A percentile compares a stretch with the other conserved stretches of the same genome.
Evolutionary conservation across 495 filamentous ascomycete species (phyloP).

Genomic region (Tuber melanosporum): DNA sequence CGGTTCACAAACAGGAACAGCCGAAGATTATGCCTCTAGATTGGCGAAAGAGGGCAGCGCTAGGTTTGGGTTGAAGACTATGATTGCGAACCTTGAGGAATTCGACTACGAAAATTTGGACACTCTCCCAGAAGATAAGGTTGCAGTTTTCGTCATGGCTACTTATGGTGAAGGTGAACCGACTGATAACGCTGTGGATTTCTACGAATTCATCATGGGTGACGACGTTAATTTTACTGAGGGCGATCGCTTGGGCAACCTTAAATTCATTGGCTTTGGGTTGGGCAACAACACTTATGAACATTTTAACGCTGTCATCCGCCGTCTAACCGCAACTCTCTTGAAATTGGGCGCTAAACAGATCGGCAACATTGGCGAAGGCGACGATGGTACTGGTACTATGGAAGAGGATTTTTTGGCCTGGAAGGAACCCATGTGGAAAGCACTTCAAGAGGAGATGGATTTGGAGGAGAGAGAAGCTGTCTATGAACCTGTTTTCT

Average conservation of each 20-base stretch:
- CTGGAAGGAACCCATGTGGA: slow-evolving; percentile 99
- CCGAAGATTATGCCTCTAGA: slow-evolving; percentile 97
- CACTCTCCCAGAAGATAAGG: slow-evolving; percentile 76
- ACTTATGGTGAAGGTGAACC: slow-evolving; percentile 98
- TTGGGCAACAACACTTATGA: slow-evolving; percentile 99
- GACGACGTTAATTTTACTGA: slow-evolving; percentile 78
- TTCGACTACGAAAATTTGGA: slow-evolving; percentile 97
- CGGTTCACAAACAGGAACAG: slow-evolving; percentile 95
- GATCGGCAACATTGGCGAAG: slow-evolving; percentile 85
- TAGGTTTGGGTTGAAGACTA: slow-evolving; percentile 92
- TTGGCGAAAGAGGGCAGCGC: slow-evolving; percentile 96
- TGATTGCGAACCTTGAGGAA: slow-evolving; percentile 96
- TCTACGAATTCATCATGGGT: slow-evolving; percentile 88
- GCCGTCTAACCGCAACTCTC: slow-evolving; percentile 73
- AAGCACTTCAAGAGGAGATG: slow-evolving; percentile 71
- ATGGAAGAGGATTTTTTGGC: slow-evolving; percentile 99
- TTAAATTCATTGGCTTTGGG: slow-evolving; percentile 93
- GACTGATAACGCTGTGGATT: slow-evolving; percentile 97
- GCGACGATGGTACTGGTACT: slow-evolving; percentile 94
- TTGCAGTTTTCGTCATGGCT: slow-evolving; percentile 90
- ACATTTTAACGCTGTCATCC: slow-evolving; percentile 98
- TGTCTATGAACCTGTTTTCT: slow-evolving; percentile 89
- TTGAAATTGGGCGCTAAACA: slow-evolving; percentile 71
- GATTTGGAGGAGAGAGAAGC: slow-evolving; percentile 89
- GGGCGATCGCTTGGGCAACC: slow-evolving; percentile 57